phyloP scores from a whole-genome alignment of 257 asterid species.

The Catharanthus roseus region DNA sequence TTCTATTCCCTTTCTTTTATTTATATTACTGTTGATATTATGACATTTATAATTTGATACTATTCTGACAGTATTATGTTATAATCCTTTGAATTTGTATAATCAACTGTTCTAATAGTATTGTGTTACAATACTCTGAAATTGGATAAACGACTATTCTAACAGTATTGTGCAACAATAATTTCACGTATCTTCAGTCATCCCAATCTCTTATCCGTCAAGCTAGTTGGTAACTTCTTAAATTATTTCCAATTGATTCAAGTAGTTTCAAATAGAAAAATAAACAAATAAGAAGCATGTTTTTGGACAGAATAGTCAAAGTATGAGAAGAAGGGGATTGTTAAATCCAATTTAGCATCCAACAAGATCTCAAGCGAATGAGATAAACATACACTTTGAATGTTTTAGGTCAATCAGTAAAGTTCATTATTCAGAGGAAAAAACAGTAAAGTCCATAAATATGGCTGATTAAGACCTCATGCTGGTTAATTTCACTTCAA shows the following conservation, averaged over 20 bases:
- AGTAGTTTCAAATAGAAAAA: neutral
- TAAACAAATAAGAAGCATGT: neutral
- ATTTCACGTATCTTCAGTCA: neutral
- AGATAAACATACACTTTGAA: neutral
- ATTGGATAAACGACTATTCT: too few species aligned
- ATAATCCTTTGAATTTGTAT: too few species aligned
- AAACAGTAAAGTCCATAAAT: too few species aligned
- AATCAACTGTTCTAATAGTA: too few species aligned
- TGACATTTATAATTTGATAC: too few species aligned
- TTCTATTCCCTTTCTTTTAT: too few species aligned
- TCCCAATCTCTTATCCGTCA: neutral
- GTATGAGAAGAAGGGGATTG: neutral
- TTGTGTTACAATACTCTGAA: too few species aligned
- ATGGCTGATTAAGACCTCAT: neutral
- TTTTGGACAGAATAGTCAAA: neutral
- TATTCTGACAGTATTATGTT: too few species aligned
- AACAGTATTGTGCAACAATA: too few species aligned
- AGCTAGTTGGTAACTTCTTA: neutral
- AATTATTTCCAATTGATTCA: neutral
- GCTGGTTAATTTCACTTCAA: neutral
- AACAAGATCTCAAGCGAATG: neutral
- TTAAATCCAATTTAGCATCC: neutral
- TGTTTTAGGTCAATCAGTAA: neutral
- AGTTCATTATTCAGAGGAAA: too few species aligned
- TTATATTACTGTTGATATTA: too few species aligned